A percentile compares a stretch with the other conserved stretches of the same genome.
Evolutionary conservation across 225 moss, liverwort and hornwort species (phyloP).

Genomic region (Thuidium tamariscinum): DNA sequence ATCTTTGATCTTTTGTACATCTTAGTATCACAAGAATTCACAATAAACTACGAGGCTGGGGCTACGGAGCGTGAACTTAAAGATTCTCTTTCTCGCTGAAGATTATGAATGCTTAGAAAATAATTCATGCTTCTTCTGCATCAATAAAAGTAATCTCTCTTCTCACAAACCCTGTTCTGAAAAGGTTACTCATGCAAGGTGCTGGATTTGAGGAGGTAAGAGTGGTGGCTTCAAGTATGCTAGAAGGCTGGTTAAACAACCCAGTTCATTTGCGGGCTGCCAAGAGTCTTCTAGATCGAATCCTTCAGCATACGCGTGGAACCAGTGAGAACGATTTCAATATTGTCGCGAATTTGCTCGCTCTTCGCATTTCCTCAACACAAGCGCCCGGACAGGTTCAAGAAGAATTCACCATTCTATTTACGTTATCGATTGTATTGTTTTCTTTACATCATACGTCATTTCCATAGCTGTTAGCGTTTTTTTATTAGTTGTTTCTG

Average conservation of each 20-base stretch:
- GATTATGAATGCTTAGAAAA: not conserved
- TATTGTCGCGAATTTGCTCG: slow-evolving; percentile 85
- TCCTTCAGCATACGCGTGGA: slow-evolving; percentile 86
- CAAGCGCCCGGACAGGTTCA: slow-evolving; percentile 89
- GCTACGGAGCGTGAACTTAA: not conserved
- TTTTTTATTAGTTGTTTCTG: not conserved
- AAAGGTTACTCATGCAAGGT: slow-evolving; percentile 95
- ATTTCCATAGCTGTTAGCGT: not conserved
- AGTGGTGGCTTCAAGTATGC: slow-evolving; percentile 98
- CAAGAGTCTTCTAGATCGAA: slow-evolving; percentile 82
- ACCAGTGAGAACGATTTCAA: slow-evolving; percentile 93
- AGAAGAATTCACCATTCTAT: not conserved
- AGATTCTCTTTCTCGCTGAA: not conserved
- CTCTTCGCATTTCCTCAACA: slow-evolving; percentile 74
- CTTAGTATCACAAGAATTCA: not conserved
- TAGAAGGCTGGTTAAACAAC: slow-evolving; percentile 91
- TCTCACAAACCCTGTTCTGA: slow-evolving; percentile 5
- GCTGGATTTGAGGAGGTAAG: slow-evolving; percentile 98
- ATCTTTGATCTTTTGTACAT: not conserved
- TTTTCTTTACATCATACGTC: not conserved
- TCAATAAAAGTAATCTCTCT: not conserved
- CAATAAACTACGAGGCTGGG: not conserved
- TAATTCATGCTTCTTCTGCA: not conserved
- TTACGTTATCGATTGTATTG: not conserved
- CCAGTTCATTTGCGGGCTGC: slow-evolving; percentile 91